Evolutionary conservation across 768 basidiomycete species (phyloP).

Genomic region (Suillus luteus): DNA sequence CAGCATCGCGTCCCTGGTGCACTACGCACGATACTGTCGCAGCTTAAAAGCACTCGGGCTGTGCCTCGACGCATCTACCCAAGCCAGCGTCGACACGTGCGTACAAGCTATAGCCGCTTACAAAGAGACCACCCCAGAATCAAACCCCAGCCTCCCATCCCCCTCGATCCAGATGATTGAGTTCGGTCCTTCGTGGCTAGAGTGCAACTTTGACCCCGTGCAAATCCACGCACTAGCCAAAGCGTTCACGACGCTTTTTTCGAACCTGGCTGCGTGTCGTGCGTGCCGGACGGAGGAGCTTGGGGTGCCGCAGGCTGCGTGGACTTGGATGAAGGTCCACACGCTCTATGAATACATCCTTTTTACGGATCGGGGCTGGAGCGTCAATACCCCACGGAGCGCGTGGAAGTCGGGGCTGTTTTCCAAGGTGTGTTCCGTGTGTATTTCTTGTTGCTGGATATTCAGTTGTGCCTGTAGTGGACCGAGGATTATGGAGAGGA

Average conservation of each 20-base stretch:
- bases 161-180: constrained; percentile 3
- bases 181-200: constrained; percentile 8
- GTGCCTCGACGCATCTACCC: constrained; percentile 3
- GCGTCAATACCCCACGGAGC: background rate
- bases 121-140: background rate
- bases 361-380: background rate
- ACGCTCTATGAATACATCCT: constrained; percentile 5
- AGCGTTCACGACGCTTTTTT: background rate
- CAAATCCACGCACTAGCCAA: background rate
- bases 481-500: background rate
- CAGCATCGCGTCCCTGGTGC: background rate
- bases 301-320: constrained; percentile 1
- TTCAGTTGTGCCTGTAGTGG: background rate
- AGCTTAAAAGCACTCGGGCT: background rate
- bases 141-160: background rate
- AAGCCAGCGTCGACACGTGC: constrained; percentile 4
- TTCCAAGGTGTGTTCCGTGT: background rate
- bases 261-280: background rate
- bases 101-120: background rate
- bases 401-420: background rate
- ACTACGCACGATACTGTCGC: constrained; percentile 4
- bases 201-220: constrained; percentile 1
- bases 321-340: constrained; percentile 7
- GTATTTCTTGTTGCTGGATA: background rate
- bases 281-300: constrained; percentile 8